Evolutionary conservation across 257 asterid species (phyloP).

Genomic region (Galeopsis tetrahit): DNA sequence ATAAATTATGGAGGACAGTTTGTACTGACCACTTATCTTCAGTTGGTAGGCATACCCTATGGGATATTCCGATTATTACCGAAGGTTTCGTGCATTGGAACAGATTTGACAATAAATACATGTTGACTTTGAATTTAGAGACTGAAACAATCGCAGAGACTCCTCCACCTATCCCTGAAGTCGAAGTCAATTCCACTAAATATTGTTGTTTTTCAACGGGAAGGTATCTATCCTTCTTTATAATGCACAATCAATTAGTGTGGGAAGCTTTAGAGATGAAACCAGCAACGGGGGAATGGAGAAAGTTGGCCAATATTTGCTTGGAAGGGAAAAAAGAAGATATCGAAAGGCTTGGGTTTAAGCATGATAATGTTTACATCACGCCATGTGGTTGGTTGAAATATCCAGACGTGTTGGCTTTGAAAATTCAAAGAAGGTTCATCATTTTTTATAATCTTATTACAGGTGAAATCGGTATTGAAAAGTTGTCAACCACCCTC

Average conservation of each 20-base stretch:
- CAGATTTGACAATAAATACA: fast-evolving
- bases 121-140: slow-evolving; percentile 31
- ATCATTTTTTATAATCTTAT: neutral
- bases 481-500: neutral
- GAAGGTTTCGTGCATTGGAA: slow-evolving; percentile 29
- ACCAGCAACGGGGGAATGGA: too few species aligned
- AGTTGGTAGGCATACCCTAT: neutral
- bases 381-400: slow-evolving; percentile 15
- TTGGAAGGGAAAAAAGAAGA: too few species aligned
- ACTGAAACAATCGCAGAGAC: neutral
- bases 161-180: neutral
- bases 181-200: too few species aligned
- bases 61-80: neutral
- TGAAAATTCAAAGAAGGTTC: neutral
- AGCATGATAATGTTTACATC: too few species aligned
- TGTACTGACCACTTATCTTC: neutral
- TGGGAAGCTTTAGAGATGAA: too few species aligned
- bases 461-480: neutral
- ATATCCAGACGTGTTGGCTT: slow-evolving; percentile 3
- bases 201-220: neutral
- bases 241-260: too few species aligned
- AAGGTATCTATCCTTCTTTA: neutral
- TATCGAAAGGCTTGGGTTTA: neutral
- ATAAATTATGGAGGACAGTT: slow-evolving; percentile 9
- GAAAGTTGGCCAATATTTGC: too few species aligned